Evolutionary conservation across 1,284 basidiomycete genomes (phyloP), one percentile per base, ranked within the genome.

Genomic region (Moesziomyces sp.): DNA sequence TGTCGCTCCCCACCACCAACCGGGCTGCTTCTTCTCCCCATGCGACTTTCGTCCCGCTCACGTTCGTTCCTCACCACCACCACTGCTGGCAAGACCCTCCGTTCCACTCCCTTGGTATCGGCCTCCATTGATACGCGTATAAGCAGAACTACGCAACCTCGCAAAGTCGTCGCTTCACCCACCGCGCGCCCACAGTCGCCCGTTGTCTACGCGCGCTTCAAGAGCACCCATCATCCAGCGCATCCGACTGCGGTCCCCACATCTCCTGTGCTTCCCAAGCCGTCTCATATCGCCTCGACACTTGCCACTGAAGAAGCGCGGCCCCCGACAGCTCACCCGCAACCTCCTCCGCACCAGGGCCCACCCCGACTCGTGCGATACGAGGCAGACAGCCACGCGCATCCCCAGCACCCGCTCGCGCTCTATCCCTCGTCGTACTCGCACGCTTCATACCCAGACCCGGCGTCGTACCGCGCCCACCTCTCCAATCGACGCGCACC

Each of bases 221-320:
- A 67, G 30, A 57, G 57, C 47, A 68, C 64, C 8, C 70, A 73
- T 42, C 70, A 73, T 34, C 64, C 70, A 7, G 47, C 58, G 0
- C 53, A 45, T 34, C 58, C 57, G 6, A 30, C 64, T 0, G n/a
- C 64, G 5, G 19, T 46, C 9, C 49, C 64, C 50, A 64, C 64
- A n/a, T 64, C 70, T 3, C 70, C 71, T 47, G 72, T 74, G 18
- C 63, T 74, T 1, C 72, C 72, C 38, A 74, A 74, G 40, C 72
- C 72, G 5, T 66, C 67, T 4, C 62, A 66, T 11, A 58, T 69
- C 43, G 51, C 62, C 7, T 70, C 72, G 3, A 56, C 67, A 1
- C 56, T 67, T 13, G 66, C 53, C 7, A 28, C 66, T 0, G 66
- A 74, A 46, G 66, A 74, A 42, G n/a, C 18, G 14, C 28, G 3